Base-by-base conservation (phyloP, 176 grass and related monocot genomes). In the Chloris gayana region DNA sequence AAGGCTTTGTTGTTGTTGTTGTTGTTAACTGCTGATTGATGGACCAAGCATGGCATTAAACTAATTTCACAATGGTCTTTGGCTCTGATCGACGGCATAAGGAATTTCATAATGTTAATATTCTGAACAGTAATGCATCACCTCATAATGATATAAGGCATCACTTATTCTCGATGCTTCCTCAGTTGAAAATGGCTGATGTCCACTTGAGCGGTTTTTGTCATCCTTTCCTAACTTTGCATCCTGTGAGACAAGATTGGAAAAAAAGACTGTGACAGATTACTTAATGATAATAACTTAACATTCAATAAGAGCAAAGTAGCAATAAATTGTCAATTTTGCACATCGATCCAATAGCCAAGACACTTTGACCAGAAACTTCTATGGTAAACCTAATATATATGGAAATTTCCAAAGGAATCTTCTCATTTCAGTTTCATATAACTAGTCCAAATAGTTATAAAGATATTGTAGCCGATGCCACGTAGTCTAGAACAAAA, bases 71-170 rank as follows among this genome's bases (percentile, higher is more conserved):
- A 22, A 22, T 54, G n/a, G n/a, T n/a, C n/a, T n/a, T n/a, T n/a
- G 18, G 51, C 19, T 1, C 19, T 54, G 51, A 54, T 19, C 1
- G 1, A 22, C 19, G 18, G 21, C 18, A 26, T 26, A 26, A 59
- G 22, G 8, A 26, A 59, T 59, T 11, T n/a, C 31, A 74, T 0
- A 56, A 11, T 70, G 70, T 31, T 72, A 64, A 87, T 65, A 50
- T 32, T 64, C 26, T 46, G 58, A 60, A 70, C 21, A 79, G 78
- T 74, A 75, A 92, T 34, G 67, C 34, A 21, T 84, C 66, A 96
- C 97, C 97, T 96, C 97, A 67, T 93, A 99, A 74, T 78, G 89
- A 80, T 96, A 99, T 57, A 96, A 80, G 21, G 78, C 93, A 18
- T 99, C 93, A 7, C 76, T 96, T 70, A 99, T 99, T 70, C 73